phyloP scores from a whole-genome alignment of 2,329 filamentous ascomycete genomes.

The Pestalotiopsis fici region DNA sequence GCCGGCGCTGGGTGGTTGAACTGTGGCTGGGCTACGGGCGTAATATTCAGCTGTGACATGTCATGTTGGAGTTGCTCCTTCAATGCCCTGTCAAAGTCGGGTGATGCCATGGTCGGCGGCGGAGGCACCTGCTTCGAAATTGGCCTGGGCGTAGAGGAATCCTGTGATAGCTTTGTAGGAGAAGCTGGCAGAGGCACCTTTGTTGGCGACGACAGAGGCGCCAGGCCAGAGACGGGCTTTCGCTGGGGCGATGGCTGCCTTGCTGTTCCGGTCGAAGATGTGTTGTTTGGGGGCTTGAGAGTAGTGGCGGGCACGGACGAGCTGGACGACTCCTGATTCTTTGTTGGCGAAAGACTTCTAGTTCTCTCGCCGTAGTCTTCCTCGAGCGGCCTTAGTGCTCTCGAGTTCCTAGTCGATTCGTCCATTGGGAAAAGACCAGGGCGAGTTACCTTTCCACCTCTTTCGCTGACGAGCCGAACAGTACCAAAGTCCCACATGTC shows the following conservation, averaged over 20 bases:
- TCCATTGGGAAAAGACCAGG: slow-evolving; percentile 72
- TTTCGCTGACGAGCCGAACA: slow-evolving; percentile 75
- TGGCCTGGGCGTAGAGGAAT: slow-evolving; percentile 46
- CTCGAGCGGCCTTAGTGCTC: slow-evolving; percentile 57
- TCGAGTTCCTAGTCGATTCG: slow-evolving; percentile 77
- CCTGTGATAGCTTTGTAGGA: slow-evolving; percentile 47
- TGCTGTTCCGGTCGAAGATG: slow-evolving; percentile 45
- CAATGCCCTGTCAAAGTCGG: slow-evolving; percentile 61
- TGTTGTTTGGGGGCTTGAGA: slow-evolving; percentile 50
- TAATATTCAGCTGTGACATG: slow-evolving; percentile 58
- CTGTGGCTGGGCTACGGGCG: slow-evolving; percentile 27
- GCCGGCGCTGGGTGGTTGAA: slow-evolving; percentile 18
- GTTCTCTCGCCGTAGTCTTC: slow-evolving; percentile 55
- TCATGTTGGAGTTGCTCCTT: slow-evolving; percentile 66
- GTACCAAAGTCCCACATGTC: slow-evolving; percentile 99
- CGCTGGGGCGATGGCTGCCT: slow-evolving; percentile 63
- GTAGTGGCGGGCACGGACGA: slow-evolving; percentile 49
- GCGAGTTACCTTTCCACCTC: slow-evolving; percentile 56
- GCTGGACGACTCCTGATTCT: slow-evolving; percentile 46
- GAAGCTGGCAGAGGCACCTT: slow-evolving; percentile 64
- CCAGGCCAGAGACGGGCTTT: slow-evolving; percentile 46
- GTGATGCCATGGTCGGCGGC: slow-evolving; percentile 48
- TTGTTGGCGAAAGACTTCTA: slow-evolving; percentile 53
- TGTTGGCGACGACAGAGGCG: slow-evolving; percentile 49
- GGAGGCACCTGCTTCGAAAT: slow-evolving; percentile 49